A percentile compares a stretch with the other conserved stretches of the same genome.
phyloP scores from a whole-genome alignment of 2,329 filamentous ascomycete species.

The Colletotrichum lindemuthianum region DNA sequence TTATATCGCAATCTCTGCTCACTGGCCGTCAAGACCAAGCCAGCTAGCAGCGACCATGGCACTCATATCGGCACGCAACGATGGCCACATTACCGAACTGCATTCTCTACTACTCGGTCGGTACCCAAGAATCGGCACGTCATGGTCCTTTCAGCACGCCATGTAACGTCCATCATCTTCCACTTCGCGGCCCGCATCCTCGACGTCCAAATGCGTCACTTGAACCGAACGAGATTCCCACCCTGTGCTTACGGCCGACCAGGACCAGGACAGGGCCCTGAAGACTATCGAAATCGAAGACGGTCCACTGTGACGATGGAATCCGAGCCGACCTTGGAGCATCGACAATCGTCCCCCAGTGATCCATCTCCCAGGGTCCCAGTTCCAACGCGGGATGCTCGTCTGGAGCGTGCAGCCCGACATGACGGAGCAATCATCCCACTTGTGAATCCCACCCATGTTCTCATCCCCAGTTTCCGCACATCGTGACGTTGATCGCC shows the following conservation, averaged over 20 bases:
- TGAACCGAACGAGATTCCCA: neutral
- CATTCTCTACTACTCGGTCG: neutral
- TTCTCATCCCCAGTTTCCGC: neutral
- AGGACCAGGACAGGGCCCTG: neutral
- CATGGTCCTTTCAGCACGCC: conserved; percentile 3
- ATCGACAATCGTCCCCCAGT: neutral
- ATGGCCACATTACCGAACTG: too few species aligned
- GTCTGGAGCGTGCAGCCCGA: neutral
- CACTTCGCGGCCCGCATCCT: neutral
- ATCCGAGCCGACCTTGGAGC: conserved; percentile 11
- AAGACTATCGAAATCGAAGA: conserved; percentile 21
- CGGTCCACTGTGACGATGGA: conserved; percentile 15
- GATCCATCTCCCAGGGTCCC: conserved; percentile 12
- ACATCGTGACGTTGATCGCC: neutral
- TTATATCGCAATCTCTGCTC: too few species aligned
- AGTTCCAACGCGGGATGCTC: neutral
- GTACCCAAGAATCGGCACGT: neutral
- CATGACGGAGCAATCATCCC: neutral
- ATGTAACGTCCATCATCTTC: neutral
- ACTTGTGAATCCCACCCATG: neutral
- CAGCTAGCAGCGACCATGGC: neutral
- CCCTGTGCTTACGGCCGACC: conserved; percentile 17
- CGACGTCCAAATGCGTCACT: conserved; percentile 1
- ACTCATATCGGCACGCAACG: too few species aligned
- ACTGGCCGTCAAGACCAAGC: too few species aligned